Evolutionary conservation across 805 yeast species (phyloP).

Genomic region (Starmerella riodocensis): DNA sequence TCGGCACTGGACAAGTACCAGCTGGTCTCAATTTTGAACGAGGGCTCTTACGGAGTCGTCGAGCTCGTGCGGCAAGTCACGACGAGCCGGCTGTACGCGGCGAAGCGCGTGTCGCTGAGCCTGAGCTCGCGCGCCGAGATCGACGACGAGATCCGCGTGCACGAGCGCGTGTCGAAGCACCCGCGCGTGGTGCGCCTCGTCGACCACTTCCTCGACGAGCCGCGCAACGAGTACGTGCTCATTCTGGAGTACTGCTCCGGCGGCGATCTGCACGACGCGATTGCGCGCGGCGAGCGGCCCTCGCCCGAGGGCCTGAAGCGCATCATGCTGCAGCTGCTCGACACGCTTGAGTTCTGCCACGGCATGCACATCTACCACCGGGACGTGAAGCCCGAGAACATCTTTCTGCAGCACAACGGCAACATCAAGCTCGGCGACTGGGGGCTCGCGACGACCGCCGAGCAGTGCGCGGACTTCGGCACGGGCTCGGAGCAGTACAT

Average conservation of each 20-base stretch:
- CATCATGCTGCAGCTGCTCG: constrained; percentile 62
- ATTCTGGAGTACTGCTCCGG: constrained; percentile 77
- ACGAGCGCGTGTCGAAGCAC: constrained; percentile 61
- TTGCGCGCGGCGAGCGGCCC: constrained; percentile 39
- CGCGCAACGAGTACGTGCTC: constrained; percentile 36
- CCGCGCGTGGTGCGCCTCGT: constrained; percentile 67
- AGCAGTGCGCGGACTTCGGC: constrained; percentile 57
- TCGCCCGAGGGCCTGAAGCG: constrained; percentile 31
- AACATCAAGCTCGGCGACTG: constrained; percentile 66
- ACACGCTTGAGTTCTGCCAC: constrained; percentile 75
- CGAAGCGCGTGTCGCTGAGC: constrained; percentile 48
- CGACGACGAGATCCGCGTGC: constrained; percentile 40
- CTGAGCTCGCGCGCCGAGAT: constrained; percentile 12
- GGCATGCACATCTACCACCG: constrained; percentile 90
- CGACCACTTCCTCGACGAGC: constrained; percentile 45
- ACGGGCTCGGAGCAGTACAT: constrained; percentile 84
- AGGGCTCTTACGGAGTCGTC: constrained; percentile 89
- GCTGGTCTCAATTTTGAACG: constrained; percentile 52
- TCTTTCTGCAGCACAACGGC: constrained; percentile 51
- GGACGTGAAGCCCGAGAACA: constrained; percentile 94
- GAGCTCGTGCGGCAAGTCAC: constrained; percentile 63
- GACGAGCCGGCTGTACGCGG: constrained; percentile 53
- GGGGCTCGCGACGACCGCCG: constrained; percentile 64
- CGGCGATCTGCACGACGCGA: constrained; percentile 77
- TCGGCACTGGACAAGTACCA: constrained; percentile 32